phyloP scores from a whole-genome alignment of 768 basidiomycete genomes.

The Macrolepiota albuminosa region DNA sequence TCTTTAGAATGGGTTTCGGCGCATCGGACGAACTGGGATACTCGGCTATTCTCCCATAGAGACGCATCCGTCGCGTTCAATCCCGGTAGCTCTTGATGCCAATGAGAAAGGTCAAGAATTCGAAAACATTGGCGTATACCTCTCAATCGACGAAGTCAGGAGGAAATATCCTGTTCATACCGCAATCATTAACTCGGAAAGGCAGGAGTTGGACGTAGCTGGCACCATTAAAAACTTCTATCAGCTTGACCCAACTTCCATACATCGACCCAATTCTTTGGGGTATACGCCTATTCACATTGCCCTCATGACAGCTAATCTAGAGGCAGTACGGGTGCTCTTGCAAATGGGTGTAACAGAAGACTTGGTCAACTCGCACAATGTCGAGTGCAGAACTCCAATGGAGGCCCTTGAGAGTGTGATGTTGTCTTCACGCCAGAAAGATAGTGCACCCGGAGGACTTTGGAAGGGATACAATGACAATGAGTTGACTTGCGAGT shows the following conservation, averaged over 20 bases:
- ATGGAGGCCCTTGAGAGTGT: neutral
- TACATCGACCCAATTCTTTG: neutral
- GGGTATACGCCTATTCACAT: constrained; percentile 4
- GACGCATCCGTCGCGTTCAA: neutral
- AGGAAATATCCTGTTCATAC: neutral
- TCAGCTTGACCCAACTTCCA: neutral
- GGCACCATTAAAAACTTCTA: neutral
- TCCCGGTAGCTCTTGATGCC: neutral
- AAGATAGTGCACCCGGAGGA: neutral
- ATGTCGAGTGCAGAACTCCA: neutral
- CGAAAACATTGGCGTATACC: neutral
- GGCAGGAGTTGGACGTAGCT: neutral
- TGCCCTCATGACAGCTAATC: neutral
- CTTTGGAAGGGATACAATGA: constrained; percentile 1
- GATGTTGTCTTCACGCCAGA: neutral
- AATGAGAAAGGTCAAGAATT: neutral
- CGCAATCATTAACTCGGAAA: neutral
- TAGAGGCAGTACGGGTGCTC: neutral
- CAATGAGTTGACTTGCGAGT: constrained; percentile 1
- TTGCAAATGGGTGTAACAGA: neutral
- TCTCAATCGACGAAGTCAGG: neutral
- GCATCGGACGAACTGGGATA: constrained; percentile 1
- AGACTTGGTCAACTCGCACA: neutral
- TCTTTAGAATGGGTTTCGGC: constrained; percentile 3
- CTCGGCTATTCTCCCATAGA: constrained; percentile 4